These are phyloP conservation scores for Corynascus novoguineensis DNA, from an alignment of 495 filamentous ascomycete species.

Conservation along the genomic window DNA sequence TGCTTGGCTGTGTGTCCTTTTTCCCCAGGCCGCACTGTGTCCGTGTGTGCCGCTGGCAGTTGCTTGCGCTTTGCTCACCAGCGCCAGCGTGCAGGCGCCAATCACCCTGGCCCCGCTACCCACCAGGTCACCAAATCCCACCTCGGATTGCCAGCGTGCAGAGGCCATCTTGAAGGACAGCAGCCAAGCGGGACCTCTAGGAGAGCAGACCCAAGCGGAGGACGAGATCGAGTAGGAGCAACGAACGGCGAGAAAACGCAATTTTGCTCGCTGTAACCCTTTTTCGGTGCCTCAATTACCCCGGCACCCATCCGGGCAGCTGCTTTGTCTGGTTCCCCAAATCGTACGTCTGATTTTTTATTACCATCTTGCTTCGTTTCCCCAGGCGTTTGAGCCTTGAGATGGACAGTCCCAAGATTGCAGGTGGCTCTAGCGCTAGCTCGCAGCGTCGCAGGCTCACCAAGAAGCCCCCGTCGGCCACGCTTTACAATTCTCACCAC, in stretches of 20 bases:
- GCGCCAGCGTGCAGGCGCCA: constrained; percentile 13
- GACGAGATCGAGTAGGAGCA: constrained; percentile 9
- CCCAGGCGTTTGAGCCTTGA: constrained; percentile 22
- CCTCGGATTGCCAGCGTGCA: constrained; percentile 2
- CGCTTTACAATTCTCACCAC: constrained; percentile 30
- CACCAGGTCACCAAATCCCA: background rate
- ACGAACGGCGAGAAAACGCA: constrained; percentile 25
- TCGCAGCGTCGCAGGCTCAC: constrained; percentile 48
- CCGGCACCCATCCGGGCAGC: constrained; percentile 7
- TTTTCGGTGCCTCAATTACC: constrained; percentile 26
- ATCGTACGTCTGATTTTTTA: constrained; percentile 13
- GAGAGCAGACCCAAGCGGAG: constrained; percentile 11
- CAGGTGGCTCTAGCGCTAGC: constrained; percentile 27
- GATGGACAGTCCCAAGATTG: constrained; percentile 40
- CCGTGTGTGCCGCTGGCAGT: constrained; percentile 15
- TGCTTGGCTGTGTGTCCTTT: background rate
- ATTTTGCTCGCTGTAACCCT: constrained; percentile 26
- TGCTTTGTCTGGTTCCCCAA: constrained; percentile 6
- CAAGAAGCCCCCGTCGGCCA: constrained; percentile 48
- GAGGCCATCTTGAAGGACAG: background rate
- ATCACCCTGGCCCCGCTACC: constrained; percentile 14
- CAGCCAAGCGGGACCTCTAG: background rate
- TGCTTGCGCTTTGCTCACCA: too few species aligned
- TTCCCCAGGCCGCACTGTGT: constrained; percentile 21
- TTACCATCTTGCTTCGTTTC: constrained; percentile 12